Conservation (phyloP, 2,329 filamentous ascomycete genomes). For the Cytospora piceicola region DNA sequence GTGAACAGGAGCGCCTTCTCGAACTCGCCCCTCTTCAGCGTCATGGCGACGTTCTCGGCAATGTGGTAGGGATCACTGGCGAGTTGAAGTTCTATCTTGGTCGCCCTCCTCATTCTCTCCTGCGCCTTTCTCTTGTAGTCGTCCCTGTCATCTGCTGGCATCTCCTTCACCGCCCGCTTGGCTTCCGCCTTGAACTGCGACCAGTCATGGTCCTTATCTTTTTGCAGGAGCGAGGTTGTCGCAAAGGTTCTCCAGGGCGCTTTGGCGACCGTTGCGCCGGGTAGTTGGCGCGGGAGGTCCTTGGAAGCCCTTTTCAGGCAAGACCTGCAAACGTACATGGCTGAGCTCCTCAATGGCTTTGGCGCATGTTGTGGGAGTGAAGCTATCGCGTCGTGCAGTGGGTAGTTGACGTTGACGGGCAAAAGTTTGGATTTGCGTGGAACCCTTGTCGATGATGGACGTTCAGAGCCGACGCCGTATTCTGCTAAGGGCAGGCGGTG, state of each 20-base stretch:
- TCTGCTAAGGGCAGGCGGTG: slow-evolving; percentile 13
- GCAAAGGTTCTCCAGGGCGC: slow-evolving; percentile 21
- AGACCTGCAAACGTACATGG: slow-evolving; percentile 46
- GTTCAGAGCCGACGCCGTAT: not conserved
- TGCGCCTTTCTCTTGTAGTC: slow-evolving; percentile 39
- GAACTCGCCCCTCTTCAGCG: slow-evolving; percentile 62
- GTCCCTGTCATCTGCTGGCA: slow-evolving; percentile 32
- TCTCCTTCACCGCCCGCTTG: slow-evolving; percentile 17
- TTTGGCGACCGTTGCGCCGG: slow-evolving; percentile 23
- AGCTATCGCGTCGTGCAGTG: not conserved
- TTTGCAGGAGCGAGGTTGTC: slow-evolving; percentile 22
- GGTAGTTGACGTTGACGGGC: not conserved
- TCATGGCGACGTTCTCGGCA: slow-evolving; percentile 65
- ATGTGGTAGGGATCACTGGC: slow-evolving; percentile 75
- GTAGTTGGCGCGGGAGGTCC: slow-evolving; percentile 27
- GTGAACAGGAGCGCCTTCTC: slow-evolving; percentile 71
- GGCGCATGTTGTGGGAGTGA: slow-evolving; percentile 11
- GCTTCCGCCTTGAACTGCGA: slow-evolving; percentile 13
- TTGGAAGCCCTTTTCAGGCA: slow-evolving; percentile 40
- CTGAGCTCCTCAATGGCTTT: not conserved
- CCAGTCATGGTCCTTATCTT: slow-evolving; percentile 17
- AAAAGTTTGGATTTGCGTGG: slow-evolving; percentile 13
- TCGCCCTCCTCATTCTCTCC: slow-evolving; percentile 32
- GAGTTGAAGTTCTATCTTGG: slow-evolving; percentile 60
- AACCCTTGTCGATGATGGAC: slow-evolving; percentile 5